These are phyloP conservation scores for Naegleria gruberi DNA, from an alignment of 208 protist species.

Conservation along the genomic window DNA sequence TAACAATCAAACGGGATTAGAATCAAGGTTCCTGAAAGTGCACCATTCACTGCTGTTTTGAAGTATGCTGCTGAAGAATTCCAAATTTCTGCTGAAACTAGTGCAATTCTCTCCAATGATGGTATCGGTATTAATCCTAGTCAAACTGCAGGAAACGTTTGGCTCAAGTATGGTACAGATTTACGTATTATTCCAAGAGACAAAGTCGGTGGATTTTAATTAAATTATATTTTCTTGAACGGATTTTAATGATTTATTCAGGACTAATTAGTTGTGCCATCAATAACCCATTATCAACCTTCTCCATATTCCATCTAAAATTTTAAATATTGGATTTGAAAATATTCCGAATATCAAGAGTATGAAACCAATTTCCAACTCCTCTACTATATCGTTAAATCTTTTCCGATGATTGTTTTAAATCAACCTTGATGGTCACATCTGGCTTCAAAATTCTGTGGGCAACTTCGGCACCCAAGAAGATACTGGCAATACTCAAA, in stretches of 20 bases:
- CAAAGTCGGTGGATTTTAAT: too few relatives aligned
- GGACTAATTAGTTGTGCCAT: too few relatives aligned
- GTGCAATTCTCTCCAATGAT: constrained; percentile 45
- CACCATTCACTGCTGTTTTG: constrained; percentile 87
- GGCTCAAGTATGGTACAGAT: constrained; percentile 86
- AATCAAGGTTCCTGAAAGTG: constrained; percentile 81
- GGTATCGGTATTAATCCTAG: constrained; percentile 88
- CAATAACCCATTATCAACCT: too few relatives aligned
- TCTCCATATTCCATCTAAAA: too few relatives aligned
- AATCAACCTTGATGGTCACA: background rate
- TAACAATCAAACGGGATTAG: constrained; percentile 21
- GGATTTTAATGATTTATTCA: too few relatives aligned
- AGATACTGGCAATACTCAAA: background rate
- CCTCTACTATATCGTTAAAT: too few relatives aligned
- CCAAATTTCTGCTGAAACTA: constrained; percentile 42
- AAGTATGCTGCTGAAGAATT: constrained; percentile 87
- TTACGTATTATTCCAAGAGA: constrained; percentile 87
- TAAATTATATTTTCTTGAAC: too few relatives aligned
- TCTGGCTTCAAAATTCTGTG: background rate
- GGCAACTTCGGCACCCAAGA: background rate
- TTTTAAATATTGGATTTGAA: too few relatives aligned
- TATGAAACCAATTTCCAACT: too few relatives aligned
- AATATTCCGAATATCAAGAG: too few relatives aligned
- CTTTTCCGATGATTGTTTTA: too few relatives aligned
- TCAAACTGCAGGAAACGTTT: constrained; percentile 79